A percentile compares a stretch with the other conserved stretches of the same genome.
Conservation (phyloP, 768 basidiomycete genomes). For the Coprinopsis strossmayeri region DNA sequence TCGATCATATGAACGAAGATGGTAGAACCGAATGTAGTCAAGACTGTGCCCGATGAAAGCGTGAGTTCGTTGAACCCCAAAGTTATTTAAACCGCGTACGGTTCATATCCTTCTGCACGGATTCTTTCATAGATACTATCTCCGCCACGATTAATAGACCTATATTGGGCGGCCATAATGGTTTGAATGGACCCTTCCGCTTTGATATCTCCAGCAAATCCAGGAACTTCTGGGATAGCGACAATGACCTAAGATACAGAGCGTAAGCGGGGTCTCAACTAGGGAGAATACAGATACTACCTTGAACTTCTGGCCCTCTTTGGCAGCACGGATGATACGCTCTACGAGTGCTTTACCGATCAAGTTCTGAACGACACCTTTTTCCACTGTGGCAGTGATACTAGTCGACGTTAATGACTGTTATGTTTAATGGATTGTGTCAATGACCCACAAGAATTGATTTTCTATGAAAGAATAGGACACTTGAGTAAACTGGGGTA, state of each 20-base stretch:
- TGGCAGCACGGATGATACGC: conserved; percentile 78
- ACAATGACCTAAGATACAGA: conserved; percentile 59
- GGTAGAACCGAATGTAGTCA: conserved; percentile 89
- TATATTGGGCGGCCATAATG: conserved; percentile 85
- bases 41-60: conserved; percentile 30
- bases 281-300: conserved; percentile 17
- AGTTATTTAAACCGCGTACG: conserved; percentile 39
- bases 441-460: conserved; percentile 71
- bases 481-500: background rate
- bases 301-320: conserved; percentile 69
- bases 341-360: conserved; percentile 81
- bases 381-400: conserved; percentile 64
- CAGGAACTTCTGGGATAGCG: conserved; percentile 86
- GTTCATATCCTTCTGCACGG: conserved; percentile 69
- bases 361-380: conserved; percentile 69
- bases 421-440: no score
- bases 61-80: background rate
- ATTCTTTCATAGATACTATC: conserved; percentile 81
- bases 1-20: conserved; percentile 86
- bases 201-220: conserved; percentile 80
- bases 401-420: conserved; percentile 40
- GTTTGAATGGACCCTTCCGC: conserved; percentile 55
- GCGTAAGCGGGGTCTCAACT: background rate
- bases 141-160: conserved; percentile 87
- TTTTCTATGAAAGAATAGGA: conserved; percentile 43